Evolutionary conservation across 345 rosid species (phyloP), one percentile per base, ranked within the genome.

Genomic region (Eucalyptus polyanthemos): DNA sequence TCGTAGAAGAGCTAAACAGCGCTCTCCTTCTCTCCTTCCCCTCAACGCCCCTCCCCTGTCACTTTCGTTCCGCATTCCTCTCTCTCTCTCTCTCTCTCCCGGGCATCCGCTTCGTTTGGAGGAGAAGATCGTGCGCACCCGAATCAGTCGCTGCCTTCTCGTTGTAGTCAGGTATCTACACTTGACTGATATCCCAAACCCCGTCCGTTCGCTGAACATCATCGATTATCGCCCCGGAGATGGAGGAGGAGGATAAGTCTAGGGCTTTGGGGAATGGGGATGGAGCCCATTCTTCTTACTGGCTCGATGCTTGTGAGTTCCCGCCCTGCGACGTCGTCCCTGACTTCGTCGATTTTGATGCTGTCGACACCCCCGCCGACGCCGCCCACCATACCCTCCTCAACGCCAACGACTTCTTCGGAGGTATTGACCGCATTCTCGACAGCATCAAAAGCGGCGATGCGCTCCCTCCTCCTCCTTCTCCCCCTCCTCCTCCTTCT

Each of bases 301-400:
- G 99, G 99, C 91, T 98, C 51, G 99, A 97, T 92, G 98, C 98
- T 44, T 95, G 97, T 47, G 99, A 97, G 91, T 99, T 96, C 90
- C 92, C 95, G 60, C 89, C 97, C 9, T 94, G 96, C 91, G 98
- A 97, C 88, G 90, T 95, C 49, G 92, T 96, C 40, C 95, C 90
- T 76, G 96, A 96, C 87, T 93, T 97, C 87, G 94, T 95, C 37
- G 94, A 93, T 93, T 95, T 95, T 88, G 97, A 94, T 91, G 89
- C 95, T 11, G 91, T 87, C 34, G 95, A 92, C 42, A 92, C 69
- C 69, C 31, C 25, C 31, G 69, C 8, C 31, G 67, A 25, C 67
- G 69, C 15, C 34, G 69, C 15, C 69, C 31, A 90, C 90, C 87
- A 37, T 14, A 92, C 89, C 93, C 67, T 93, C 44, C 89, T 87